Evolutionary conservation across 1,139 yeast species (phyloP), one percentile per base, ranked within the genome.

Genomic region (Yamadazyma oceani): DNA sequence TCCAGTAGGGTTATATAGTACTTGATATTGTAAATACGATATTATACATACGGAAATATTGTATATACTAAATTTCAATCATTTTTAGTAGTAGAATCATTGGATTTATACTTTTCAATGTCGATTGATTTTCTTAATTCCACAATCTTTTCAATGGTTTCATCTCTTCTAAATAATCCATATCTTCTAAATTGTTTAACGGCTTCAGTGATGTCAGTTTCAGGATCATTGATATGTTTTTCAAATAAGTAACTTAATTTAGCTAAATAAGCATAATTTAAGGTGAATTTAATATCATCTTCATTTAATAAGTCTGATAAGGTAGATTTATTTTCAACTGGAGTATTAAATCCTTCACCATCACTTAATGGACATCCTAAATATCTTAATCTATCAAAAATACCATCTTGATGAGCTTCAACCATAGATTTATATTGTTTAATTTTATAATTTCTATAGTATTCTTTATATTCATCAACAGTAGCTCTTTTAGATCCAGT

Each of bases 261-360:
- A 31, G 74, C 69, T 48, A 75, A 72, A 54, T 75, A 80, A 39
- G 72, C 77, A 55, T 76, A 79, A 45, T 69, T 71, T 46, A 80
- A 60, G 33, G 66, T 60, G 43, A 80, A 73, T 56, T 72, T 73
- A 31, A 49, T 41, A 29, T 56, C 50, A 8, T 53, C 50, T 32
- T 56, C 50, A 37, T 52, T 44, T 21, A 54, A 47, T 36, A 62
- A 51, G 28, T 66, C 69, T 37, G 58, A 49, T 36, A 60, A 41
- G 32, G 58, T 50, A 31, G 55, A 45, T 42, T 61, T 55, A 31
- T 51, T 32, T 31, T 54, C 58, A 38, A 81, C 51, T 10, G 85
- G 84, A 17, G 89, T 80, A 50, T 76, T 75, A 62, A 69, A 92
- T 25, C 97, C 97, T 68, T 92, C 97, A 38, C 94, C 96, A 10